Evolutionary conservation across 352 stramenopile species (phyloP).

Genomic region (Thalassiosira gravida): DNA sequence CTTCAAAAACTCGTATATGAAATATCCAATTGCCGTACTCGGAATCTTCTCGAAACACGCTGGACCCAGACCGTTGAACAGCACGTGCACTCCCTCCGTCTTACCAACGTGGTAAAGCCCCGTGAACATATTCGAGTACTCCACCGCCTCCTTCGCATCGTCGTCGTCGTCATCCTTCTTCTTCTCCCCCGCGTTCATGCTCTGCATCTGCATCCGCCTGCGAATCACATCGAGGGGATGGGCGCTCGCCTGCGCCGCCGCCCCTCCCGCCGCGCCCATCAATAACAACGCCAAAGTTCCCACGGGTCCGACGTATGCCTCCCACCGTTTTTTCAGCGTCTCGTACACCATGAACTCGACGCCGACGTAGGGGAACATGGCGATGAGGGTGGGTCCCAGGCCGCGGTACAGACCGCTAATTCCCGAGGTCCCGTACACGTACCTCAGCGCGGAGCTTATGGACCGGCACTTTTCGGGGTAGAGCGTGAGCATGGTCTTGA

Average conservation of each 20-base stretch:
- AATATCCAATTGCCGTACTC: conserved; percentile 57
- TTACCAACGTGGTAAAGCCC: conserved; percentile 53
- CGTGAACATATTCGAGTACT: conserved; percentile 56
- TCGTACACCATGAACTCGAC: conserved; percentile 68
- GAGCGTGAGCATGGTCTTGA: conserved; percentile 62
- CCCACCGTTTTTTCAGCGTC: conserved; percentile 46
- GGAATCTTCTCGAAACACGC: conserved; percentile 66
- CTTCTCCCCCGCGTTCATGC: conserved; percentile 29
- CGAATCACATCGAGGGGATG: conserved; percentile 65
- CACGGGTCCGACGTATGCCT: conserved; percentile 32
- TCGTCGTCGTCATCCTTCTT: conserved; percentile 36
- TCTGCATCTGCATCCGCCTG: conserved; percentile 58
- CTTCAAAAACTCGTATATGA: conserved; percentile 66
- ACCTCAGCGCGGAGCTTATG: conserved; percentile 29
- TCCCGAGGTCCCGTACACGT: conserved; percentile 32
- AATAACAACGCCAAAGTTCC: conserved; percentile 37
- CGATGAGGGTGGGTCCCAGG: conserved; percentile 57
- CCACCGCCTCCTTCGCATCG: not conserved
- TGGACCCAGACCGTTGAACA: conserved; percentile 62
- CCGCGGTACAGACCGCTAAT: conserved; percentile 51
- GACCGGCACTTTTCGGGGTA: conserved; percentile 43
- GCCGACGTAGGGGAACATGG: conserved; percentile 66
- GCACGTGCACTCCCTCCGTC: conserved; percentile 44
- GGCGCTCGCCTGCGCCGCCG: conserved; percentile 46
- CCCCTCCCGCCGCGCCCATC: conserved; percentile 43